These are phyloP conservation scores for Quercus glauca DNA, from an alignment of 306 rosid species.

Conservation along the genomic window DNA sequence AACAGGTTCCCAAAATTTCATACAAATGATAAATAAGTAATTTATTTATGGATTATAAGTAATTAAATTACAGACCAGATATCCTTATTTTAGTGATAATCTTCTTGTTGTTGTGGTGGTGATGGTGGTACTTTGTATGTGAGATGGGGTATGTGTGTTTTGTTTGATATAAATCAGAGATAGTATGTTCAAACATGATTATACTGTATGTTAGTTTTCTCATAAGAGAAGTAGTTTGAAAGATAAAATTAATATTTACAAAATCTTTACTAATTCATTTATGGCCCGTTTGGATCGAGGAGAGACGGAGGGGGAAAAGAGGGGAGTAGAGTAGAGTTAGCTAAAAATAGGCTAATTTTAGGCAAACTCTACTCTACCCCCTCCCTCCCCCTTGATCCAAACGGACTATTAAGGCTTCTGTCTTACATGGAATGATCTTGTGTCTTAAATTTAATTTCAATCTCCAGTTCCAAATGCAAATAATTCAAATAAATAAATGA, in stretches of 20 bases:
- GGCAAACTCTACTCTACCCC: too few relatives aligned
- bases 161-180: neutral
- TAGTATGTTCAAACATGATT: neutral
- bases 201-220: neutral
- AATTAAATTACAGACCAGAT: neutral
- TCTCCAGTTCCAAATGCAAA: neutral
- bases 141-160: neutral
- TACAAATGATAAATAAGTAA: neutral
- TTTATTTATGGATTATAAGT: neutral
- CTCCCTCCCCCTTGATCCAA: too few relatives aligned
- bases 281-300: too few relatives aligned
- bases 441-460: neutral
- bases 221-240: neutral
- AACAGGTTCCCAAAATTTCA: neutral
- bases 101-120: neutral
- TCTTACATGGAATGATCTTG: neutral
- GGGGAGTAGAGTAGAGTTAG: too few relatives aligned
- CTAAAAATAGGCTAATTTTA: too few relatives aligned
- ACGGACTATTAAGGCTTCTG: accelerated
- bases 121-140: neutral
- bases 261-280: neutral
- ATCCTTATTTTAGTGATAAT: neutral
- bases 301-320: accelerated
- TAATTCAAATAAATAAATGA: neutral
- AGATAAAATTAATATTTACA: neutral